Evolutionary conservation across 768 basidiomycete species (phyloP).

Genomic region (Leucocoprinus leucothites): DNA sequence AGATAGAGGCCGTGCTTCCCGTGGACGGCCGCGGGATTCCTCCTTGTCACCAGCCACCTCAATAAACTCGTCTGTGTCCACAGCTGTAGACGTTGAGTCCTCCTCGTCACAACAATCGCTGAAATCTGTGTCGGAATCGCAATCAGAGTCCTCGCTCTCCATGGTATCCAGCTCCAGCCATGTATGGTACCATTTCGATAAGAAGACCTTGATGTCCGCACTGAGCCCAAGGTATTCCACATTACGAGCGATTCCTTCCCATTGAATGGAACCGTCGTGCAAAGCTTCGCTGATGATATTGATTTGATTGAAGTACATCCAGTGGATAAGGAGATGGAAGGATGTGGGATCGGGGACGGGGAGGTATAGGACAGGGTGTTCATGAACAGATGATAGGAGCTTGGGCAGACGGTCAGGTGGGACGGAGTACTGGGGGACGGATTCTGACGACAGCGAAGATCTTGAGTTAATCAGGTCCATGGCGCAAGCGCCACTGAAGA

Average conservation of each 20-base stretch:
- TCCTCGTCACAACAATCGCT: slow-evolving; percentile 33
- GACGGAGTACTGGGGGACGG: slow-evolving; percentile 23
- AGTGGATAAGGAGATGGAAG: slow-evolving; percentile 70
- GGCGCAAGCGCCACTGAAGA: slow-evolving; percentile 67
- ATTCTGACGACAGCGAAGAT: slow-evolving; percentile 24
- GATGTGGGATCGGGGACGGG: slow-evolving; percentile 74
- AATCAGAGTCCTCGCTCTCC: slow-evolving; percentile 27
- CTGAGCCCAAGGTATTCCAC: slow-evolving; percentile 84
- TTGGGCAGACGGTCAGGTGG: slow-evolving; percentile 59
- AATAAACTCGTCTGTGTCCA: slow-evolving; percentile 35
- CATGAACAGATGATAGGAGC: slow-evolving; percentile 60
- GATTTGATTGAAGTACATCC: slow-evolving; percentile 79
- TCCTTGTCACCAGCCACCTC: slow-evolving; percentile 19
- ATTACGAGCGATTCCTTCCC: slow-evolving; percentile 88
- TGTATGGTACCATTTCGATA: slow-evolving; percentile 70
- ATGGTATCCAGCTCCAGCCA: slow-evolving; percentile 46
- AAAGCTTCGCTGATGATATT: slow-evolving; percentile 66
- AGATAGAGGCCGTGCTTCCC: slow-evolving; percentile 33
- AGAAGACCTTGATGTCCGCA: slow-evolving; percentile 71
- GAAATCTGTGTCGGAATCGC: slow-evolving; percentile 36
- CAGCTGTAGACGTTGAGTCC: slow-evolving; percentile 31
- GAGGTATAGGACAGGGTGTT: slow-evolving; percentile 68
- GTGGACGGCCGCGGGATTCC: slow-evolving; percentile 10
- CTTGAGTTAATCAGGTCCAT: slow-evolving; percentile 51
- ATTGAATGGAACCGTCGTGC: slow-evolving; percentile 59